These are phyloP conservation scores for Candida peoriensis DNA, from an alignment of 805 yeast species.

Conservation along the genomic window DNA sequence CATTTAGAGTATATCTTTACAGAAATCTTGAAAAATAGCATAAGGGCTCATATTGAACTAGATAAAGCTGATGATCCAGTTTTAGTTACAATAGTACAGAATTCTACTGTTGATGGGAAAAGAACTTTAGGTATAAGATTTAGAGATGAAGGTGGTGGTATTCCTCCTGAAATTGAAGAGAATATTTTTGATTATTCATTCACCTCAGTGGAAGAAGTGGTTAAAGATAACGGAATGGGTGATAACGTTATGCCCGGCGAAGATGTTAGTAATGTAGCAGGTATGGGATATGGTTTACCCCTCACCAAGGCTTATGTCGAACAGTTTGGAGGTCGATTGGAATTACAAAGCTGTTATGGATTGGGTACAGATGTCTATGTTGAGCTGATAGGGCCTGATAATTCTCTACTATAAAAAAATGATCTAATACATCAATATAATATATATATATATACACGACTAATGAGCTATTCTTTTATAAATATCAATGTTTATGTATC, in stretches of 20 bases:
- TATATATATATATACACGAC: neutral
- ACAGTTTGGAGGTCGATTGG: slow-evolving; percentile 65
- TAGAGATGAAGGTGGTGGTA: slow-evolving; percentile 88
- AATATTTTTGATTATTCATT: slow-evolving; percentile 84
- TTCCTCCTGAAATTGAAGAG: slow-evolving; percentile 56
- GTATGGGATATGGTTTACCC: slow-evolving; percentile 96
- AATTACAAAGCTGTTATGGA: slow-evolving; percentile 66
- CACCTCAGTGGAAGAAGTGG: slow-evolving; percentile 63
- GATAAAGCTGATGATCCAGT: slow-evolving; percentile 35
- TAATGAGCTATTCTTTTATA: neutral
- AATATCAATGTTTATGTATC: slow-evolving; percentile 9
- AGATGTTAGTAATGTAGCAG: slow-evolving; percentile 71
- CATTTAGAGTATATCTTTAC: slow-evolving; percentile 85
- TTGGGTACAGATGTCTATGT: slow-evolving; percentile 78
- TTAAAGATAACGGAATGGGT: slow-evolving; percentile 42
- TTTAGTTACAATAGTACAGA: slow-evolving; percentile 39
- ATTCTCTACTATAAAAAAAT: slow-evolving; percentile 10
- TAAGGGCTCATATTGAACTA: slow-evolving; percentile 82
- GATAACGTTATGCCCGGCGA: slow-evolving; percentile 66
- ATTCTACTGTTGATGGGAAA: slow-evolving; percentile 18
- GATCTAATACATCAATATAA: slow-evolving; percentile 7
- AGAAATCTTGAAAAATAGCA: slow-evolving; percentile 82
- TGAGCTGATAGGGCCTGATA: slow-evolving; percentile 32
- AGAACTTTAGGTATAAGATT: slow-evolving; percentile 58
- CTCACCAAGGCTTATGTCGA: slow-evolving; percentile 71